Evolutionary conservation across 2,329 filamentous ascomycete genomes (phyloP).

Genomic region (Corinectria fuckeliana): DNA sequence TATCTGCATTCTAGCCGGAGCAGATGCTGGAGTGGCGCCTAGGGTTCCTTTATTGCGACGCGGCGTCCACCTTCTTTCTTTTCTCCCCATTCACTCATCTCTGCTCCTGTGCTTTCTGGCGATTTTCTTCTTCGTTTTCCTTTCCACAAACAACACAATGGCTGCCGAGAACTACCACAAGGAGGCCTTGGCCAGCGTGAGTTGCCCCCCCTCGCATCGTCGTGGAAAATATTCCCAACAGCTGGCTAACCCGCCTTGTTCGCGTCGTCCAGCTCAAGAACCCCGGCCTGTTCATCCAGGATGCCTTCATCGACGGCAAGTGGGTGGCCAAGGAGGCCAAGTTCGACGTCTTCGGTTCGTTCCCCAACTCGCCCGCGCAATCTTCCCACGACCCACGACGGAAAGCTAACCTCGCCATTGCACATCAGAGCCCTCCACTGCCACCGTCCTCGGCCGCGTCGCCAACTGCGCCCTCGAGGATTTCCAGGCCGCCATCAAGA

Average conservation of each 20-base stretch:
- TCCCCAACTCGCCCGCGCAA: neutral
- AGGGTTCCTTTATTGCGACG: slow-evolving; percentile 9
- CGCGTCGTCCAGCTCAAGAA: slow-evolving; percentile 33
- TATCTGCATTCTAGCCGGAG: neutral
- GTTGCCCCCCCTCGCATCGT: slow-evolving; percentile 3
- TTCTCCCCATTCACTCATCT: neutral
- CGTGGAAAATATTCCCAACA: neutral
- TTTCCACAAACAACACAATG: slow-evolving; percentile 26
- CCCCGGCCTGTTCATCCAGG: slow-evolving; percentile 38
- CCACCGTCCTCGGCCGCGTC: slow-evolving; percentile 36
- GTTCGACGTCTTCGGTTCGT: slow-evolving; percentile 39
- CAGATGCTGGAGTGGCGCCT: slow-evolving; percentile 19
- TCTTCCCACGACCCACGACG: neutral
- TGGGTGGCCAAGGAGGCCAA: slow-evolving; percentile 40
- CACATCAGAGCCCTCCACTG: slow-evolving; percentile 35
- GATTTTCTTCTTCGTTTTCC: slow-evolving; percentile 12
- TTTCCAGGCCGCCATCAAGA: slow-evolving; percentile 37
- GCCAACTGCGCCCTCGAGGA: slow-evolving; percentile 39
- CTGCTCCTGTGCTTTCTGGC: slow-evolving; percentile 8
- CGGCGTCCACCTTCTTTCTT: slow-evolving; percentile 3
- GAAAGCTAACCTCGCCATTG: slow-evolving; percentile 11
- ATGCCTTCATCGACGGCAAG: slow-evolving; percentile 38
- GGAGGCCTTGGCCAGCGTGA: slow-evolving; percentile 35
- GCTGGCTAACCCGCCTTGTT: slow-evolving; percentile 26
- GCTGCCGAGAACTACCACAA: slow-evolving; percentile 38